Base-by-base conservation (phyloP, 129 eudicot species). In the Centaurea solstitialis region DNA sequence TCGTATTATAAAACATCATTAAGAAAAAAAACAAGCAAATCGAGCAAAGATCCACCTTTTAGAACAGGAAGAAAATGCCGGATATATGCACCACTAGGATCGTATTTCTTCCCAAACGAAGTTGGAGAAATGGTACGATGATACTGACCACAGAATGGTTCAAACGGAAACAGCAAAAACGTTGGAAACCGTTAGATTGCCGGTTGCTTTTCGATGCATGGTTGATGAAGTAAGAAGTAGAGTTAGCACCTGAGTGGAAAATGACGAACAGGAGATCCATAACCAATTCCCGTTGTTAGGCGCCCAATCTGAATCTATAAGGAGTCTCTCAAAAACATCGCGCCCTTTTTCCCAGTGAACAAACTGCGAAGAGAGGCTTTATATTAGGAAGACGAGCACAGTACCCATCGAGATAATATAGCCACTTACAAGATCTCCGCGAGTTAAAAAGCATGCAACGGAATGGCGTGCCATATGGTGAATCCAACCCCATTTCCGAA, bases 281-380 rank as follows among this genome's bases (percentile, higher is more conserved):
- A 93, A 66, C 98, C 98, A 93, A 41, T 93, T 93, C 70, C 94
- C 98, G 62, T 91, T 93, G 81, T 91, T 91, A 66, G 91, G 83
- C 78, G 98, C 89, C 98, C 98, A 91, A 82, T 93, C 98, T 6
- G 91, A 87, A 88, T 93, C 97, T 7, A 93, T 86, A 77, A 93
- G 91, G 61, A 93, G 94, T 72, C 97, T 86, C 83, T 93, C 97
- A 83, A 93, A 91, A 53, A 91, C 94, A 85, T 93, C 93, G 8
- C 98, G 94, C 64, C 98, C 97, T 85, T 88, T 93, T 86, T 93
- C 97, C 98, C 98, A 91, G 22, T 93, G 98, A 72, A 91, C 84
- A 75, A 93, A 91, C 98, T 93, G 87, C 53, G 26, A 71, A 57
- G 30, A 73, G 2, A 15, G 75, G 53, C 28, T 28, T 26, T 10